These are phyloP conservation scores for Candida stauntonica DNA, from an alignment of 805 yeast species.

Conservation along the genomic window DNA sequence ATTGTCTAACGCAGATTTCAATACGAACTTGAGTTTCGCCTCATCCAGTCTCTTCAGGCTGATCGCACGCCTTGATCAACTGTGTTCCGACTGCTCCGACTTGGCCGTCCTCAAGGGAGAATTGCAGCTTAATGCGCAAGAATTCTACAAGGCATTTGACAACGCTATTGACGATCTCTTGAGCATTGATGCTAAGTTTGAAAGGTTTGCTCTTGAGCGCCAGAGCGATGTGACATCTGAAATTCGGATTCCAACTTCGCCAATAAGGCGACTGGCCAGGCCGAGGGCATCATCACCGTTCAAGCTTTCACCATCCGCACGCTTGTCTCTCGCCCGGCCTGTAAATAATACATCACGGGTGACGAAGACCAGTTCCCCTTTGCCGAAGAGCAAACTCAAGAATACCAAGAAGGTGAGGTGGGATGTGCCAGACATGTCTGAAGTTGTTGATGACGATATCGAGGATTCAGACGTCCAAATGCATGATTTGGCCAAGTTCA, in stretches of 20 bases:
- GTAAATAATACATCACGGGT: conserved; percentile 12
- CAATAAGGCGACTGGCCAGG: conserved; percentile 22
- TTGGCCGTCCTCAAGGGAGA: conserved; percentile 17
- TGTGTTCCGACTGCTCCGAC: conserved; percentile 13
- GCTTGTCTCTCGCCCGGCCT: conserved; percentile 20
- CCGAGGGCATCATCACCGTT: conserved; percentile 23
- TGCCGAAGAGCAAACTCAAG: conserved; percentile 20
- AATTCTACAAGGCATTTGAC: conserved; percentile 23
- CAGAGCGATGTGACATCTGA: conserved; percentile 22
- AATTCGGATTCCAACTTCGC: conserved; percentile 24
- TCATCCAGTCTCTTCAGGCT: conserved; percentile 5
- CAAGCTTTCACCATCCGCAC: conserved; percentile 20
- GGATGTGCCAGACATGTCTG: conserved; percentile 33
- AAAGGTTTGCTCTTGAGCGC: conserved; percentile 27
- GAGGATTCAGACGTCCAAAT: conserved; percentile 24
- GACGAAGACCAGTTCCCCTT: conserved; percentile 14
- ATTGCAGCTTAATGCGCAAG: conserved; percentile 14
- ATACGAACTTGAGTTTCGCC: conserved; percentile 19
- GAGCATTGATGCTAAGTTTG: conserved; percentile 34
- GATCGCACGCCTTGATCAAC: conserved; percentile 11
- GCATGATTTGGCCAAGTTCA: conserved; percentile 25
- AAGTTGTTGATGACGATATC: conserved; percentile 1
- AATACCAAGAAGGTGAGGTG: conserved; percentile 42
- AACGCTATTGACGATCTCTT: conserved; percentile 28
- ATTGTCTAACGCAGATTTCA: conserved; percentile 28